Base-by-base conservation (phyloP, 306 rosid genomes). In the Sechiopsis laciniata region DNA sequence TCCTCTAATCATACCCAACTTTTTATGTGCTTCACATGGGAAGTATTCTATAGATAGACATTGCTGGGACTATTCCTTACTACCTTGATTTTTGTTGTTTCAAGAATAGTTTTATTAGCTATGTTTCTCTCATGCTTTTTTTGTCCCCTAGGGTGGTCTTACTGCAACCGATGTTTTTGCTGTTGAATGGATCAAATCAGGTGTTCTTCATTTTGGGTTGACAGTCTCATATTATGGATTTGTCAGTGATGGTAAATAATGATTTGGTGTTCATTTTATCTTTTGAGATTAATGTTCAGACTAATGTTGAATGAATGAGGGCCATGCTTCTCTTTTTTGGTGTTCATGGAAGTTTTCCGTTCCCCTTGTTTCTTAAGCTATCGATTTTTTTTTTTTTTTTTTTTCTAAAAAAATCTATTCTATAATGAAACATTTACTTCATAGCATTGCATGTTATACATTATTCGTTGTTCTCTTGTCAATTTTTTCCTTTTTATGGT, bases 161-260 rank as follows among this genome's bases (percentile, higher is more conserved):
- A 89, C 96, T 24, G 96, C 99, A 64, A 89, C 99, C 19, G 99
- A 94, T 81, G 99, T 94, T 84, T 94, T 94, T 85, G 97, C 95
- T 48, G 95, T 94, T 51, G 90, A 89, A 79, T 94, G 99, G 99
- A 86, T 89, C 79, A 91, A 87, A 82, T 85, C 90, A 8, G 92
- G 90, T 78, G 82, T 86, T 79, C 78, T 86, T 80, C 99, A 94
- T 83, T 94, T 79, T 82, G 99, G 99, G 77, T 86, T 94, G 88
- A 94, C 99, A 13, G 97, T 88, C 79, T 91, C 99, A 16, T 94
- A 94, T 76, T 94, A 84, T 79, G 99, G 99, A 74, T 94, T 94
- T 84, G 88, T 94, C 58, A 83, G 99, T 71, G 99, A 94, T 80
- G 99, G 99, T 94, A 91, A 89, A 85, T 71, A 72, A 71, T 77